These are phyloP conservation scores for Leccinum imitatum DNA, from an alignment of 768 basidiomycete species.

Conservation along the genomic window DNA sequence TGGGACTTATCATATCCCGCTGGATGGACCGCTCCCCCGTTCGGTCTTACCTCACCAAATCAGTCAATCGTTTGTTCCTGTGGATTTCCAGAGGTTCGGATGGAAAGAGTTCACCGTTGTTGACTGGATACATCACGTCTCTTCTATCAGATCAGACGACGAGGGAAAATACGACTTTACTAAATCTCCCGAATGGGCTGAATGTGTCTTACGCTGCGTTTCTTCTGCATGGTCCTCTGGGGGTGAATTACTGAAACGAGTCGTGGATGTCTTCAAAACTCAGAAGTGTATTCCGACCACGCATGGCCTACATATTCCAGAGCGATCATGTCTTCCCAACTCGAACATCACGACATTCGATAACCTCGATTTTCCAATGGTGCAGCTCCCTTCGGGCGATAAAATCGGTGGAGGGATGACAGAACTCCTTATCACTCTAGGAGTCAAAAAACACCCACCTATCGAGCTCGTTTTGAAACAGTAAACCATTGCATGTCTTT, in stretches of 20 bases:
- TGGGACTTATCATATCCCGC: constrained; percentile 44
- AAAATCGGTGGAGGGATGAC: too few species aligned
- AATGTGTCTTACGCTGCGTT: constrained; percentile 63
- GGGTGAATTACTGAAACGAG: neutral
- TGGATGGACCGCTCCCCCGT: constrained; percentile 74
- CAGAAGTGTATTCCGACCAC: neutral
- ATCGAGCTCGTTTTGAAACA: neutral
- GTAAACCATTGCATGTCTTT: neutral
- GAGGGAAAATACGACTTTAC: constrained; percentile 57
- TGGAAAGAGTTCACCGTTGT: constrained; percentile 73
- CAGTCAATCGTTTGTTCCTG: constrained; percentile 53
- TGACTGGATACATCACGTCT: constrained; percentile 71
- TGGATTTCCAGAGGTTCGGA: constrained; percentile 56
- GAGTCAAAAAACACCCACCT: neutral
- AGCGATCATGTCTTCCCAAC: neutral
- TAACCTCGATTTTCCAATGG: neutral
- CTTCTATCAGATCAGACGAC: constrained; percentile 37
- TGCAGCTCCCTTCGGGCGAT: neutral
- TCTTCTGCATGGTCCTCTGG: constrained; percentile 39
- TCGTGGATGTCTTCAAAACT: neutral
- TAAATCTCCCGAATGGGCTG: constrained; percentile 68
- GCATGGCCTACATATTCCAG: neutral
- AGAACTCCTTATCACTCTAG: neutral
- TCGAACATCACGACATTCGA: neutral
- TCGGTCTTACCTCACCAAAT: constrained; percentile 61